These are phyloP conservation scores for Aureobasidium sp. DNA, from an alignment of 2,329 filamentous ascomycete genomes.

Conservation along the genomic window DNA sequence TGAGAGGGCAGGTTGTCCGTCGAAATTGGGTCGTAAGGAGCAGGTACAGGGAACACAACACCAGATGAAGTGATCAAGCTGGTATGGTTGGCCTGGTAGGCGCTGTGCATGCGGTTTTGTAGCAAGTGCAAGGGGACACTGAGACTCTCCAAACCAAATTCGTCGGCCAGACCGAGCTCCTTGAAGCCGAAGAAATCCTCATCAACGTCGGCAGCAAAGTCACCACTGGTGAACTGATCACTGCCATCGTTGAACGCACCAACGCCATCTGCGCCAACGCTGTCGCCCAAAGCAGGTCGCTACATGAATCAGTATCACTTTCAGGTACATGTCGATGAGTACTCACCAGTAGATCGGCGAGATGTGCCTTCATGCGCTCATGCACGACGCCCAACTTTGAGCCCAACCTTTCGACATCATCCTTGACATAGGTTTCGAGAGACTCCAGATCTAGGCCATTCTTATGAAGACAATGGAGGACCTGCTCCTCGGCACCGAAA, in stretches of 20 bases:
- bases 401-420: slow-evolving; percentile 83
- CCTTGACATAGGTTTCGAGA: slow-evolving; percentile 80
- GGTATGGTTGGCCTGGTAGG: slow-evolving; percentile 70
- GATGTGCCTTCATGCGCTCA: slow-evolving; percentile 87
- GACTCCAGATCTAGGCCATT: slow-evolving; percentile 75
- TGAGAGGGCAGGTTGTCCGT: slow-evolving; percentile 69
- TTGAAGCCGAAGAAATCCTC: slow-evolving; percentile 99
- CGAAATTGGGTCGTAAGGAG: slow-evolving; percentile 69
- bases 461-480: slow-evolving; percentile 78
- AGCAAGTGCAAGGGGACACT: slow-evolving; percentile 91
- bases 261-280: slow-evolving; percentile 74
- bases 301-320: slow-evolving; percentile 19
- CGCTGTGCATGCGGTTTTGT: slow-evolving; percentile 80
- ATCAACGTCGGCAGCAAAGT: slow-evolving; percentile 95
- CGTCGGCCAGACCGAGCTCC: slow-evolving; percentile 83
- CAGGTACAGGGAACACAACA: slow-evolving; percentile 60
- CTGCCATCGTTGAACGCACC: slow-evolving; percentile 93
- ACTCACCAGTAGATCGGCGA: slow-evolving; percentile 72
- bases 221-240: slow-evolving; percentile 92
- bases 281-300: slow-evolving; percentile 72
- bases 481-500: slow-evolving; percentile 76
- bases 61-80: slow-evolving; percentile 53
- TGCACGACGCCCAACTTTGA: slow-evolving; percentile 76
- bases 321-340: not conserved
- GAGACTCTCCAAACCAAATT: slow-evolving; percentile 80